These are phyloP conservation scores for Mucuna pruriens DNA, from an alignment of 306 rosid species.

Conservation along the genomic window DNA sequence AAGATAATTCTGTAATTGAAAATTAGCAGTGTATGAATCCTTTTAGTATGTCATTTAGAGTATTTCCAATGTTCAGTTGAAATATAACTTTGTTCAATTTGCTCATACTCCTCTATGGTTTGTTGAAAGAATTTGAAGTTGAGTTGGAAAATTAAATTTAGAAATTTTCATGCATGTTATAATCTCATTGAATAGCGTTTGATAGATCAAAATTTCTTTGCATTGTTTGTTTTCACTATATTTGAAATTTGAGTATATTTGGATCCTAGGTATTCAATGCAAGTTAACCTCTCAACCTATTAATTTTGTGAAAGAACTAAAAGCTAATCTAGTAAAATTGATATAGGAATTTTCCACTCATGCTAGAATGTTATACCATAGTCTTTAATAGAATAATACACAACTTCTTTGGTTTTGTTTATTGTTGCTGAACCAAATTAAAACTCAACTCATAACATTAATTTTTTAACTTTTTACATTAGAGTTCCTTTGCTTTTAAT, in stretches of 20 bases:
- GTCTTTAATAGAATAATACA: background rate
- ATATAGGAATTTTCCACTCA: background rate
- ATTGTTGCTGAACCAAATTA: constrained; percentile 7
- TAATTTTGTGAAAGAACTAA: constrained; percentile 5
- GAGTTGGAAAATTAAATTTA: background rate
- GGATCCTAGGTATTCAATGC: background rate
- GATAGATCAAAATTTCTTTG: background rate
- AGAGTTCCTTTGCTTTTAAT: constrained; percentile 2
- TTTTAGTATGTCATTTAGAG: constrained; percentile 13
- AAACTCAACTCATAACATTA: background rate
- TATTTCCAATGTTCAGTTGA: background rate
- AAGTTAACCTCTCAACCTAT: background rate
- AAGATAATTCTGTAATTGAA: constrained; percentile 19
- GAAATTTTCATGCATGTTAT: background rate
- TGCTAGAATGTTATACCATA: background rate
- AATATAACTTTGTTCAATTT: background rate
- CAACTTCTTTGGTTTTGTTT: constrained; percentile 16
- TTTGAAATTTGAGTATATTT: constrained; percentile 1
- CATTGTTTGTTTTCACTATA: background rate
- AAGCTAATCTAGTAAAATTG: constrained; percentile 4
- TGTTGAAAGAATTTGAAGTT: background rate
- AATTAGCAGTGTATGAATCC: background rate
- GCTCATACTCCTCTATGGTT: background rate
- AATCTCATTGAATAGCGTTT: background rate
- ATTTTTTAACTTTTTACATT: background rate